Evolutionary conservation across 352 stramenopile species (phyloP), one percentile per base, ranked within the genome.

Genomic region (Pythium sp.): DNA sequence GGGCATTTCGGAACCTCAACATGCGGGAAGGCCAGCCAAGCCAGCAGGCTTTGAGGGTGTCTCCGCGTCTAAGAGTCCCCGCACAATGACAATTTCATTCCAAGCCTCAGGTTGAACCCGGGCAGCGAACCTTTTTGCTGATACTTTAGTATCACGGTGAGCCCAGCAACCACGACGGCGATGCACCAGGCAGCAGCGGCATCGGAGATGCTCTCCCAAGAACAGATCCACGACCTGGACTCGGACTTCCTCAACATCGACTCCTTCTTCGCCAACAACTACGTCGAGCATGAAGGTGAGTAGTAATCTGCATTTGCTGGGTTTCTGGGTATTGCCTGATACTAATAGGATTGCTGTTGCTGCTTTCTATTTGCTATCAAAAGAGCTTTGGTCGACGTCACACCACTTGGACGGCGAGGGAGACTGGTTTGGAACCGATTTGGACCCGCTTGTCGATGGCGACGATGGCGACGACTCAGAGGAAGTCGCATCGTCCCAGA

Each of bases 221-320:
- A 67, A 30, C 62, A 66, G 53, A 59, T 68, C 22, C 63, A 73
- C 8, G 73, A 77, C 53, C 65, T 79, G 43, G 73, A 77, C 26
- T 62, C 70, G 49, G 67, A 77, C 11, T 74, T 77, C 28, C 62
- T 79, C 43, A 79, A 72, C 70, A 76, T 79, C 28, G 73, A 76
- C 55, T 63, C 53, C 4, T 79, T 77, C 64, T 77, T 79, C 26
- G 70, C 53, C 1, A 62, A 62, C 36, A 61, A 74, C 54, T 72
- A 71, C 32, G 71, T 73, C 22, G 67, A 76, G 7, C 32, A 68
- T 1, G 62, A 77, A 30, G 72, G 72, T 75, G 38, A 61, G 69
- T 15, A 12, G 2, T 28, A 5, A 7, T n/a, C n/a, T 58, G 30
- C 49, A 36, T 3, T 24, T 5, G 12, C 15, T n/a, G 24, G 34